Evolutionary conservation across 1,139 yeast genomes (phyloP), one percentile per base, ranked within the genome.

Genomic region (Yamadazyma buinensis): DNA sequence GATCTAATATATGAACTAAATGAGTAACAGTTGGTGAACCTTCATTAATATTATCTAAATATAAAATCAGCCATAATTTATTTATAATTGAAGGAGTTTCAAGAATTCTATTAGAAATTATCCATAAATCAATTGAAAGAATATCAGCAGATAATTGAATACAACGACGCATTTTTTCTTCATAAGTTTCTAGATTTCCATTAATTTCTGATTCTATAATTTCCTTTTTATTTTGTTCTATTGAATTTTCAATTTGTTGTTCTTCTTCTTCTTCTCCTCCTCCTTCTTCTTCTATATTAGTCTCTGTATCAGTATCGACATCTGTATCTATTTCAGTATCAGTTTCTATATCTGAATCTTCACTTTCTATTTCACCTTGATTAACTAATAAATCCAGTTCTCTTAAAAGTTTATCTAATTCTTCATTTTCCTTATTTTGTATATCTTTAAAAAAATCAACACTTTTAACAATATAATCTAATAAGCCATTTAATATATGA

Each of bases 71-170:
- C 75, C 75, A 69, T 30, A 70, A 52, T 39, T 66, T 66, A 24
- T 54, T 48, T 53, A 70, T 67, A 21, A 68, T 59, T 10, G 48
- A 48, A 0, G 73, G 72, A 3, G 72, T 64, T 40, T 69, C 75
- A 21, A 69, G 65, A 29, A 70, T 65, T 34, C 72, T 52, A 45
- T 67, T 69, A 48, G 62, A 64, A 15, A 70, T 60, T 29, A 68
- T 59, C 75, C 75, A 69, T 29, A 68, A 46, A 40, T 70, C 73
- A 23, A 61, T 49, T 3, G 72, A 61, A 26, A 70, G 56, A 10
- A 70, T 59, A 35, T 69, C 75, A 1, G 73, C 65, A 1, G 75
- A 49, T 1, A 61, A 54, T 42, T 67, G 75, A 26, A 68, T 59
- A 37, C 61, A 57, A n/a, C 75, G 52, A 19, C 69, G 61, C 38